phyloP scores from a whole-genome alignment of 225 moss, liverwort and hornwort species.

The Bryum argenteum region DNA sequence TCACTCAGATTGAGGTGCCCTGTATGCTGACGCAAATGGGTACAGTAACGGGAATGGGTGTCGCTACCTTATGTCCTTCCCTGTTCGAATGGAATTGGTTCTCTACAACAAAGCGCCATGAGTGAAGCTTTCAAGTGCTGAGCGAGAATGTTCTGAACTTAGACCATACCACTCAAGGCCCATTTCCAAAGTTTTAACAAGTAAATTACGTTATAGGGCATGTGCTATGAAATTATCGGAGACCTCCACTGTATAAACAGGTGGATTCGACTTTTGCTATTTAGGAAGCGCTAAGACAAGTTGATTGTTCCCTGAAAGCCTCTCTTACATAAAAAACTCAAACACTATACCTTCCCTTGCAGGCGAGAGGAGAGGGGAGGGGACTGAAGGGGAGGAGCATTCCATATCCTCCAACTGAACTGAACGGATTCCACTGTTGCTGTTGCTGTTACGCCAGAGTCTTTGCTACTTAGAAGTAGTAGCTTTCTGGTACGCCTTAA shows the following conservation, averaged over 20 bases:
- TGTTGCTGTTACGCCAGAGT: slow-evolving; percentile 3
- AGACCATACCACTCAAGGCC: not conserved
- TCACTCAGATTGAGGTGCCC: too few relatives aligned
- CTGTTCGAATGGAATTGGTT: not conserved
- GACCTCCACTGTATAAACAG: slow-evolving; percentile 13
- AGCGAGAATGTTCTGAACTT: not conserved
- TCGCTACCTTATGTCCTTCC: not conserved
- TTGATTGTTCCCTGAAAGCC: not conserved
- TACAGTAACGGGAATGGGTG: too few relatives aligned
- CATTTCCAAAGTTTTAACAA: not conserved
- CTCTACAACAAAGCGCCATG: not conserved
- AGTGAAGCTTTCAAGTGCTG: not conserved
- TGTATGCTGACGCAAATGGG: too few relatives aligned
- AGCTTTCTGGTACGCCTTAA: slow-evolving; percentile 27
- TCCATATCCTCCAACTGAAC: slow-evolving; percentile 10
- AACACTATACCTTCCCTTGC: slow-evolving; percentile 13
- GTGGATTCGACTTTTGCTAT: not conserved
- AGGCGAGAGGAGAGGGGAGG: not conserved
- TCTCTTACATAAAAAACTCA: slow-evolving; percentile 12
- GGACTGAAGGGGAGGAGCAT: not conserved
- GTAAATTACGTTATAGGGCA: not conserved
- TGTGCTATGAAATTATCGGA: slow-evolving; percentile 11
- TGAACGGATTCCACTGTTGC: slow-evolving; percentile 20
- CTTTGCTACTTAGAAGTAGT: slow-evolving; percentile 6
- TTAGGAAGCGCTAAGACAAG: slow-evolving; percentile 10